Conservation (phyloP, 495 filamentous ascomycete species). For the Parathielavia hyrcaniae region DNA sequence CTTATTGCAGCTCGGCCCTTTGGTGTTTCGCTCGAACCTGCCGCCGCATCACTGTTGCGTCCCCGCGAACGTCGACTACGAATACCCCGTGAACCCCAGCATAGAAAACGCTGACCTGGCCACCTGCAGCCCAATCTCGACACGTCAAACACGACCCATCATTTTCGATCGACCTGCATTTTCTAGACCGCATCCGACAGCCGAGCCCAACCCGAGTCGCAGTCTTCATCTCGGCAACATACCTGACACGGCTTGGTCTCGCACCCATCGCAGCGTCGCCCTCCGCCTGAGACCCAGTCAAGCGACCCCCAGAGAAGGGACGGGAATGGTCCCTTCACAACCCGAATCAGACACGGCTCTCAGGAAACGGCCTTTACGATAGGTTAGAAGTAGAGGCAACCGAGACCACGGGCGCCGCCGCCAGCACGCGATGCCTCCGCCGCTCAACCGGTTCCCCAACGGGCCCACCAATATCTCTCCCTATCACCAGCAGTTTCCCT, state of each 20-base stretch:
- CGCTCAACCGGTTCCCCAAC: constrained; percentile 31
- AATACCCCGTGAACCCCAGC: background rate
- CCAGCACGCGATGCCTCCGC: constrained; percentile 32
- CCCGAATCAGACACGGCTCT: constrained; percentile 12
- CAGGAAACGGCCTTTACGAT: constrained; percentile 19
- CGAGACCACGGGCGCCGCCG: constrained; percentile 10
- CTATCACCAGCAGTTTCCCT: constrained; percentile 45
- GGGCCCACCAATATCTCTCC: constrained; percentile 36
- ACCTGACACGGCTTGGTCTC: background rate
- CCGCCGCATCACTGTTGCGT: constrained; percentile 1
- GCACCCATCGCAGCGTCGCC: constrained; percentile 1
- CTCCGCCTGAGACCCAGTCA: background rate
- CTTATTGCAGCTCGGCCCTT: constrained; percentile 7
- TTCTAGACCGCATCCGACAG: background rate
- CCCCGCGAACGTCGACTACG: background rate
- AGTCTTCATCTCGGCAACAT: background rate
- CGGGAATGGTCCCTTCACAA: constrained; percentile 23
- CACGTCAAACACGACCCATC: background rate
- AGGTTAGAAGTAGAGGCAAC: constrained; percentile 8
- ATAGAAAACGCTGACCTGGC: background rate
- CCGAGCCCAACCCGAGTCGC: background rate
- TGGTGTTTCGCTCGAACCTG: constrained; percentile 12
- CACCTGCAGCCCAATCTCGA: background rate
- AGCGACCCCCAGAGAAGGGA: background rate
- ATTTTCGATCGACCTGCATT: background rate